phyloP scores from a whole-genome alignment of 2,329 filamentous ascomycete species.

The Fusarium sp. region DNA sequence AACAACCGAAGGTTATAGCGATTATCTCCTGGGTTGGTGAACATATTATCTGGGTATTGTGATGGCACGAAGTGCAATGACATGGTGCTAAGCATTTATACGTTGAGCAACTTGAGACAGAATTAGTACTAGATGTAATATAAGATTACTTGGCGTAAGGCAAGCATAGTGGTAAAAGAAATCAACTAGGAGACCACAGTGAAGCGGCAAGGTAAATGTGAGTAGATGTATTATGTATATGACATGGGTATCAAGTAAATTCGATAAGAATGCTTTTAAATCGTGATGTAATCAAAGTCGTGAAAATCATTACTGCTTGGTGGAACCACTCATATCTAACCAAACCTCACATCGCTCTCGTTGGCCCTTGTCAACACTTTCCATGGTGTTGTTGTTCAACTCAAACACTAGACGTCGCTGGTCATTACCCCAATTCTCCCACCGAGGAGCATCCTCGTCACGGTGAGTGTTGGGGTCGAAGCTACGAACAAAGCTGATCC shows the following conservation, averaged over 20 bases:
- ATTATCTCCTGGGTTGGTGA: not conserved
- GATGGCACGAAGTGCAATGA: slow-evolving; percentile 2
- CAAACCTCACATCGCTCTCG: slow-evolving; percentile 56
- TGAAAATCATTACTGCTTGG: slow-evolving; percentile 38
- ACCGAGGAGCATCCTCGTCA: slow-evolving; percentile 52
- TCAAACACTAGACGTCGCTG: slow-evolving; percentile 54
- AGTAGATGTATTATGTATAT: not conserved
- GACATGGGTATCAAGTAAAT: slow-evolving; percentile 33
- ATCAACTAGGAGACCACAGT: not conserved
- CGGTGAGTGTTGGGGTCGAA: slow-evolving; percentile 58
- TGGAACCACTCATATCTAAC: slow-evolving; percentile 51
- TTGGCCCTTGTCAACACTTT: slow-evolving; percentile 52
- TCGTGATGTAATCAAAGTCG: not conserved
- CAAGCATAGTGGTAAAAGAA: not conserved
- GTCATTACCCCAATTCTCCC: slow-evolving; percentile 55
- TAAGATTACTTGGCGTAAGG: not conserved
- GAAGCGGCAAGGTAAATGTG: not conserved
- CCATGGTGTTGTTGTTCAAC: slow-evolving; percentile 54
- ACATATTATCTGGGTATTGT: not conserved
- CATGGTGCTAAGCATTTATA: slow-evolving; percentile 1
- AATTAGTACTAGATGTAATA: not conserved
- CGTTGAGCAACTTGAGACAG: slow-evolving; percentile 24
- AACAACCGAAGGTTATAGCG: not conserved
- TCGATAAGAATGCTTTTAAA: not conserved
- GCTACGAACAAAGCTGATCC: slow-evolving; percentile 60